Base-by-base conservation (phyloP, 2,329 filamentous ascomycete genomes). In the Dactylellina sp. region DNA sequence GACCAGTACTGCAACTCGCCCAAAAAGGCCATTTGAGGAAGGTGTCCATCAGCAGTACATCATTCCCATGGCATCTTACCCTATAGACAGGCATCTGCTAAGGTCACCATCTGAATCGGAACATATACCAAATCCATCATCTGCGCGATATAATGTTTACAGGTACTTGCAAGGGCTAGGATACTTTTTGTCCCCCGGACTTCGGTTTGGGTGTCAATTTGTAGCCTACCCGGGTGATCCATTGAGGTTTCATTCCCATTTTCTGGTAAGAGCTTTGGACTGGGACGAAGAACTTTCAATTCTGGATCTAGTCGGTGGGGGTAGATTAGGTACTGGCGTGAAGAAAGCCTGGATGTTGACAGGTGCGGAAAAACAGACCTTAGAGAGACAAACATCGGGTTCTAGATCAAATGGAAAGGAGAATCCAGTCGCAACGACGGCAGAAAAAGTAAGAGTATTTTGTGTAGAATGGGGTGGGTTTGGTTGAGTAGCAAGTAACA, bases 191-290 rank as follows among this genome's bases (percentile, higher is more conserved):
- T 93, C 93, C 62, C 95, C 95, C 0, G 95, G 95, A 7, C 85
- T 99, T 59, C 91, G 95, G 24, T 99, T 99, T 79, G 95, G 95
- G 24, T 96, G 93, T 78, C 89, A 95, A 79, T 97, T 96, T 82
- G 92, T 93, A 77, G 92, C 96, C 3, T 99, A 99, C 79, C 95
- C 95, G 0, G 95, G 95, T 49, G 95, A 99, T 80, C 93, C 95
- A 0, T 84, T 99, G 57, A 89, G 95, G 9, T 99, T 96, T 80
- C 95, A 99, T 81, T 95, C 92, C 49, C 95, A 99, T 81, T 98
- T 97, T 80, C 86, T 97, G 78, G 91, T 90, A 6, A 90, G 89
- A n/a, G 88, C 91, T 32, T 88, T 91, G 77, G 88, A 85, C n/a
- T 98, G 93, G 92, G 89, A 97, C 74, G 88, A 97, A 78, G 88